Evolutionary conservation across 768 basidiomycete species (phyloP), one percentile per base, ranked within the genome.

Genomic region (Vararia minispora): DNA sequence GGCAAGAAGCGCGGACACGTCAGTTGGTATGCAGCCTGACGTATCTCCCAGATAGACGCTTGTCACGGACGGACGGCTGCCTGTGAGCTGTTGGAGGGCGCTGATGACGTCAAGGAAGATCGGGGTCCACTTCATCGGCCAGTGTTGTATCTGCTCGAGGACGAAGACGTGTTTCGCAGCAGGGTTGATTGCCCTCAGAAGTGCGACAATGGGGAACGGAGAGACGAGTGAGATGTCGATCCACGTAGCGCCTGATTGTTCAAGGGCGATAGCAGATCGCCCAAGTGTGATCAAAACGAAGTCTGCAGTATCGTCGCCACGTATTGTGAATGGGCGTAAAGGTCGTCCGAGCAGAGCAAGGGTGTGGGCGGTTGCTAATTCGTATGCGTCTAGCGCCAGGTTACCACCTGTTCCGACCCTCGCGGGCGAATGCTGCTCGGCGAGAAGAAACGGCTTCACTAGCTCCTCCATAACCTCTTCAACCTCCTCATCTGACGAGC

Each of bases 81-180:
- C n/a, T n/a, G 16, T 61, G 56, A 66, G 65, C 31, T 72, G 63
- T 43, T 87, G 85, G 23, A 89, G 57, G 12, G 79, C 77, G 37
- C 69, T 68, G 30, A 85, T 68, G 18, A 89, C 63, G 21, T 91
- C 87, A 36, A 92, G 70, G 56, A 82, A 91, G 3, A 92, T 60
- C 0, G 86, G 83, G 1, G 82, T 78, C 82, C 84, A 91, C 57
- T 86, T 84, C 25, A 75, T 76, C 14, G 71, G 68, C 71, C 80
- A 84, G 45, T 60, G 65, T 50, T 69, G 69, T 5, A 81, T 63
- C 55, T 90, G 86, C 53, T 91, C 89, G 10, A 91, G 69, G 16
- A 90, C 78, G 40, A 91, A 62, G 35, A 92, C 71, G 17, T 72
- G 76, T n/a, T 68, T 70, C 20, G 69, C 71, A 2, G 76, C 74